phyloP scores from a whole-genome alignment of 1,139 yeast species.

The Diutina neorugosa region DNA sequence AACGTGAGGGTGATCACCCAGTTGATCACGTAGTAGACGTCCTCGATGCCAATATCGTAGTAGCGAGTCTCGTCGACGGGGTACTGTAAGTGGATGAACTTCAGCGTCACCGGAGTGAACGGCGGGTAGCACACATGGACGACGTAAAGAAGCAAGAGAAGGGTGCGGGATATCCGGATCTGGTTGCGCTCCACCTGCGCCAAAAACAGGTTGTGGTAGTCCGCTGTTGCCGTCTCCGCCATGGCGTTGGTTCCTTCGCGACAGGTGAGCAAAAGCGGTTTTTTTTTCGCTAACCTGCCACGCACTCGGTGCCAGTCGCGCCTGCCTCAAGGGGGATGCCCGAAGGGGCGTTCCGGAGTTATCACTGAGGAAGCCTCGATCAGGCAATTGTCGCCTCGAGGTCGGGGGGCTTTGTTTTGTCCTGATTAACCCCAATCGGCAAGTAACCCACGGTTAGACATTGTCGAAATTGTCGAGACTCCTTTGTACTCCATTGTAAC shows the following conservation, averaged over 20 bases:
- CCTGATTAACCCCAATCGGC: too few species aligned
- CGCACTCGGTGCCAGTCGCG: not conserved
- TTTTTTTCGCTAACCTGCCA: not conserved
- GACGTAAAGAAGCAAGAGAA: conserved; percentile 18
- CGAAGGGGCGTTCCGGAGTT: not conserved
- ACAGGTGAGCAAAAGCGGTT: not conserved
- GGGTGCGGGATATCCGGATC: conserved; percentile 20
- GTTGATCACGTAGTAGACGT: conserved; percentile 39
- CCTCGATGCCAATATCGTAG: conserved; percentile 49
- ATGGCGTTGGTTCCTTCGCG: not conserved
- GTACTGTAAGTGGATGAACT: conserved; percentile 41
- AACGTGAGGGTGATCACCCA: conserved; percentile 49
- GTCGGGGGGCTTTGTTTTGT: not conserved
- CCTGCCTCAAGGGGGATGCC: not conserved
- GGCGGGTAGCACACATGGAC: conserved; percentile 14
- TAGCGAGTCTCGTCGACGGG: conserved; percentile 16
- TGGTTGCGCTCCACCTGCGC: conserved; percentile 19
- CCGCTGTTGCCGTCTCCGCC: not conserved
- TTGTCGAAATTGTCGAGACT: too few species aligned
- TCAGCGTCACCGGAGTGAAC: conserved; percentile 15
- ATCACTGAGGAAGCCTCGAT: not conserved
- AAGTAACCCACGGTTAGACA: too few species aligned
- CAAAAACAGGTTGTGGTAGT: conserved; percentile 4
- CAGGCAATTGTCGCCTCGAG: not conserved
- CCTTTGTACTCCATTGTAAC: too few species aligned